A percentile compares a stretch with the other conserved stretches of the same genome.
Evolutionary conservation across 805 yeast species (phyloP).

Genomic region (Yarrowia keelungensis): DNA sequence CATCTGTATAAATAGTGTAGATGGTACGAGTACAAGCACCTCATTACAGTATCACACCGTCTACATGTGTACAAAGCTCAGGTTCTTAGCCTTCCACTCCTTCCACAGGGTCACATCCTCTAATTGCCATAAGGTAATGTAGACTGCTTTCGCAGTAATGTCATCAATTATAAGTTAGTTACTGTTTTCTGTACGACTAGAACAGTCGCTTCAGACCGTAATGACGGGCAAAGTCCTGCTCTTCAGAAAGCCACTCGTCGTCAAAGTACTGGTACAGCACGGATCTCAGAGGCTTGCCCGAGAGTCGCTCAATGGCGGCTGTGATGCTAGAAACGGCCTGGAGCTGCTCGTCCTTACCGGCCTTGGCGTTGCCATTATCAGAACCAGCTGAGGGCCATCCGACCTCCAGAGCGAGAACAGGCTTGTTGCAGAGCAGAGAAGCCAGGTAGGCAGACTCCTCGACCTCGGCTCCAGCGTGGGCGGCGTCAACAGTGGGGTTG

Average conservation of each 20-base stretch:
- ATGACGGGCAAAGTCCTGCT: constrained; percentile 31
- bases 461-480: constrained; percentile 32
- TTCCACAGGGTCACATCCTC: no score
- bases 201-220: constrained; percentile 30
- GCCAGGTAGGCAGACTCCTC: constrained; percentile 37
- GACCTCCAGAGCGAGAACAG: constrained; percentile 32
- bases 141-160: background rate
- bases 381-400: constrained; percentile 35
- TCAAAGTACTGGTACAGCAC: constrained; percentile 31
- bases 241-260: constrained; percentile 28
- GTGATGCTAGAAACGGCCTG: constrained; percentile 32
- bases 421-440: constrained; percentile 34
- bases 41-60: no score
- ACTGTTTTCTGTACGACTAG: background rate
- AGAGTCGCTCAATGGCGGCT: constrained; percentile 19
- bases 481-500: constrained; percentile 13
- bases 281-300: constrained; percentile 25
- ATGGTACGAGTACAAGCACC: no score
- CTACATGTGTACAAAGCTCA: no score
- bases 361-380: constrained; percentile 33
- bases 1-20: no score
- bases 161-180: constrained; percentile 27
- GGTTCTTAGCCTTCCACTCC: no score
- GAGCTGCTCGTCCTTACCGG: constrained; percentile 34
- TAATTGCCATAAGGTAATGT: no score